A percentile compares a stretch with the other conserved stretches of the same genome.
Evolutionary conservation across 1,284 basidiomycete genomes (phyloP).

Genomic region (Ceratobasidium sp.): DNA sequence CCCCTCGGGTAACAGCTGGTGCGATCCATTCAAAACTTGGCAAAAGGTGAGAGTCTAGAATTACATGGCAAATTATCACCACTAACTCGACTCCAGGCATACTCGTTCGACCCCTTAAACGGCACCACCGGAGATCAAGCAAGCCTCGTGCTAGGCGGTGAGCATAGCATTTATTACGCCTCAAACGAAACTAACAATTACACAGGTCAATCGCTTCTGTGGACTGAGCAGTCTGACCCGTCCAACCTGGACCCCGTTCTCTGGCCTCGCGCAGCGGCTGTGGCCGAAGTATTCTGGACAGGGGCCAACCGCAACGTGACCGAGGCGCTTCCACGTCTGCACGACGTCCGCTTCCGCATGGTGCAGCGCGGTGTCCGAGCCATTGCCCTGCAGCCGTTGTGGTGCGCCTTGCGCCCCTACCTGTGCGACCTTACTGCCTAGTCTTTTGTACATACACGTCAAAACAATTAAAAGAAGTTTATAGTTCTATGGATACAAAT

Average conservation of each 20-base stretch:
- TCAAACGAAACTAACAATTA: background rate
- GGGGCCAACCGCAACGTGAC: conserved; percentile 65
- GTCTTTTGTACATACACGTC: conserved; percentile 2
- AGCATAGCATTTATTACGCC: conserved; percentile 42
- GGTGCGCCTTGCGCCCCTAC: conserved; percentile 80
- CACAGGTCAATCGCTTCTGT: conserved; percentile 68
- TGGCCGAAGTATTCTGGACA: conserved; percentile 86
- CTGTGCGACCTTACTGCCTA: conserved; percentile 60
- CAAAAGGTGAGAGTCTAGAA: conserved; percentile 60
- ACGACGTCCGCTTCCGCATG: conserved; percentile 78
- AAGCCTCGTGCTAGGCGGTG: conserved; percentile 73
- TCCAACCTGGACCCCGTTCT: conserved; percentile 75
- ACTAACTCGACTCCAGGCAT: conserved; percentile 57
- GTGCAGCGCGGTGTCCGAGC: conserved; percentile 73
- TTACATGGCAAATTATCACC: conserved; percentile 11
- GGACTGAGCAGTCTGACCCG: conserved; percentile 80
- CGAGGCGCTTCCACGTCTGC: conserved; percentile 77
- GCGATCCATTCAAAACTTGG: conserved; percentile 83
- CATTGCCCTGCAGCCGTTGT: conserved; percentile 79
- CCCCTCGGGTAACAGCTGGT: conserved; percentile 66
- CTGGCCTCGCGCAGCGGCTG: conserved; percentile 83
- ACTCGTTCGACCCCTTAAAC: conserved; percentile 76
- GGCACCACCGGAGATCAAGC: conserved; percentile 64
- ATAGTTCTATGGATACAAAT: conserved; percentile 33
- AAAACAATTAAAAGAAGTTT: conserved; percentile 4